phyloP scores from a whole-genome alignment of 2,329 filamentous ascomycete species.

The Stachybotrys chartarum region DNA sequence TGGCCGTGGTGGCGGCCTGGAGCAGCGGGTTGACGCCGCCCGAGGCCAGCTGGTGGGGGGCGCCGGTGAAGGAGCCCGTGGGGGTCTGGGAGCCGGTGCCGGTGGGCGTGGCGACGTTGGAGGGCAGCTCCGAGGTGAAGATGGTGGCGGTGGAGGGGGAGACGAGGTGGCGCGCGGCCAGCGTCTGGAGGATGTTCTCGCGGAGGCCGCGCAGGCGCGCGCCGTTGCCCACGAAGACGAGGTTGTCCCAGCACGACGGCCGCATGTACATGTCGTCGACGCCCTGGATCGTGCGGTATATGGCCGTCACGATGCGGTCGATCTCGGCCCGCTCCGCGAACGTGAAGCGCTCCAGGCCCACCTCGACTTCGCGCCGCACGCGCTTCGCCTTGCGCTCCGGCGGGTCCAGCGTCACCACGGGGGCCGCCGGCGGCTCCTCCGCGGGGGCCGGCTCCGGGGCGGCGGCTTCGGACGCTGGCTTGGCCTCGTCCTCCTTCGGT shows the following conservation, averaged over 20 bases:
- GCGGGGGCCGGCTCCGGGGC: background rate
- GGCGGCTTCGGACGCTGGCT: slow-evolving; percentile 8
- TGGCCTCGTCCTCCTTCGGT: slow-evolving; percentile 9
- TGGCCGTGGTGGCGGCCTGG: slow-evolving; percentile 78
- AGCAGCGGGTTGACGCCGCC: slow-evolving; percentile 80
- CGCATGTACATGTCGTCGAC: slow-evolving; percentile 82
- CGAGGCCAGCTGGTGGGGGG: slow-evolving; percentile 46
- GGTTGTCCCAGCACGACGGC: slow-evolving; percentile 80
- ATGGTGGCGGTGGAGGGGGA: slow-evolving; percentile 91
- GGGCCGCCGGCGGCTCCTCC: background rate
- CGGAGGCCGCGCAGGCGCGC: slow-evolving; percentile 69
- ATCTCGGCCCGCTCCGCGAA: slow-evolving; percentile 65
- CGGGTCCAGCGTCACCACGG: slow-evolving; percentile 11
- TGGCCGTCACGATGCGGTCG: slow-evolving; percentile 74
- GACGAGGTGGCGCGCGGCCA: slow-evolving; percentile 78
- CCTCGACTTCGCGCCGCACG: slow-evolving; percentile 61
- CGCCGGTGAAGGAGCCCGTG: slow-evolving; percentile 51
- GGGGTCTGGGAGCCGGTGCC: slow-evolving; percentile 91
- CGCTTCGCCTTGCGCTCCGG: slow-evolving; percentile 46
- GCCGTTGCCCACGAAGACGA: slow-evolving; percentile 90
- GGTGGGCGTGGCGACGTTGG: slow-evolving; percentile 82
- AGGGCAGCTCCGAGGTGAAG: slow-evolving; percentile 94
- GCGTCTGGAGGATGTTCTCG: slow-evolving; percentile 75
- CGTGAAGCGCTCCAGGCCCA: slow-evolving; percentile 68
- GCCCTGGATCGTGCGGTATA: slow-evolving; percentile 75